A percentile compares a stretch with the other conserved stretches of the same genome.
These are phyloP conservation scores for Coniochaeta pulveracea DNA, from an alignment of 2,329 filamentous ascomycete species.

Conservation along the genomic window DNA sequence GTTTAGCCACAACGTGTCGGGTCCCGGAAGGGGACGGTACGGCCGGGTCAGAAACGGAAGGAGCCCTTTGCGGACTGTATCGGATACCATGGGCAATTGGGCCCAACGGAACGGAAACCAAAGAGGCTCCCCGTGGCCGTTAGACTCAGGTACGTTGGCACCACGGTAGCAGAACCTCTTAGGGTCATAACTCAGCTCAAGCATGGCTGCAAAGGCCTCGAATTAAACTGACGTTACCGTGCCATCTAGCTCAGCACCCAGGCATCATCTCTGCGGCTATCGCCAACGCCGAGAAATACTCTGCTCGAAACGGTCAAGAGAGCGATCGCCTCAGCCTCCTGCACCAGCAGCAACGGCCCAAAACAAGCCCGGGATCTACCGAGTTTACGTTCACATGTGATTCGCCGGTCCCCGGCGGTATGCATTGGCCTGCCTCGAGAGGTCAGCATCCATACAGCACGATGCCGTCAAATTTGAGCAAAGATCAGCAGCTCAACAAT, in stretches of 20 bases:
- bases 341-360: slow-evolving; percentile 53
- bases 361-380: slow-evolving; percentile 58
- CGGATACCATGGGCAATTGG: slow-evolving; percentile 48
- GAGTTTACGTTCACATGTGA: slow-evolving; percentile 97
- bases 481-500: no score
- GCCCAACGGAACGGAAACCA: slow-evolving; percentile 33
- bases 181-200: no score
- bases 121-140: slow-evolving; percentile 31
- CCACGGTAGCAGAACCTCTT: not conserved
- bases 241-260: slow-evolving; percentile 32
- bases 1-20: slow-evolving; percentile 63
- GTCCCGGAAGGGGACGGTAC: slow-evolving; percentile 73
- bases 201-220: not conserved
- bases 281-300: slow-evolving; percentile 68
- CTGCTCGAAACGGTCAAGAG: slow-evolving; percentile 56
- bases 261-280: slow-evolving; percentile 91
- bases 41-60: slow-evolving; percentile 54
- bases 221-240: no score
- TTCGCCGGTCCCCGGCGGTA: slow-evolving; percentile 71
- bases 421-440: slow-evolving; percentile 64
- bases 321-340: slow-evolving; percentile 72
- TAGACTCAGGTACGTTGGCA: slow-evolving; percentile 32
- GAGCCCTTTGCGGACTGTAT: slow-evolving; percentile 48
- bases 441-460: no score
- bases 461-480: no score